Base-by-base conservation (phyloP, 2,329 filamentous ascomycete species). In the Fusarium tuaranense region DNA sequence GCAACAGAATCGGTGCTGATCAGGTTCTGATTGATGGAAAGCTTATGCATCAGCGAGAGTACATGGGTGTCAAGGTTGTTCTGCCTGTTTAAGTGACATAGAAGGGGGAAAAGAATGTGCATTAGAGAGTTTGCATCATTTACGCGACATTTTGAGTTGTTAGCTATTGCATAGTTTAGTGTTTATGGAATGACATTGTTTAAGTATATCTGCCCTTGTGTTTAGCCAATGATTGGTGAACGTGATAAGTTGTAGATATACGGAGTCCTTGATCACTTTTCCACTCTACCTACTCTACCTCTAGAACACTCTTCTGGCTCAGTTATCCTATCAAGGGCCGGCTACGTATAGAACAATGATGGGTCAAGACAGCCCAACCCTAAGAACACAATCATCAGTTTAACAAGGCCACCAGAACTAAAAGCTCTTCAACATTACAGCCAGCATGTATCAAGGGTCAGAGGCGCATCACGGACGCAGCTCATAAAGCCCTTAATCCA, bases 31-130 rank as follows among this genome's bases (percentile, higher is more conserved):
- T 86, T 65, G 79, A 85, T 70, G 84, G 85, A 46, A 86, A 86
- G 76, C 72, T 86, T 12, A 86, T 86, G 84, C 83, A 85, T 34
- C 84, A 86, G 68, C 75, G 84, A 51, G 84, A 86, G 65, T 86
- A 86, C 62, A 85, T 86, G 84, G 85, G 85, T 25, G 82, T 86
- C 48, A 85, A 84, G 74, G 84, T 86, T 38, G 78, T 86, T 7
- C 73, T 86, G 51, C 84, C 85, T 5, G 84, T 86, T 25, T 86
- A 73, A 70, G 36, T 18, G 22, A 14, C 7, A 38, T 2, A 3
- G 2, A 10, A 27, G 13, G n/a, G 53, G 4, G 8, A 25, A 38
- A 38, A 27, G 8, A 38, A 25, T 41, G 16, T 22, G 55, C 20
- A 22, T 22, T 8, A 18, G 9, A 16, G 30, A 7, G 9, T 9